Evolutionary conservation across 2,329 filamentous ascomycete species (phyloP), one percentile per base, ranked within the genome.

Genomic region (Colletotrichum truncatum): DNA sequence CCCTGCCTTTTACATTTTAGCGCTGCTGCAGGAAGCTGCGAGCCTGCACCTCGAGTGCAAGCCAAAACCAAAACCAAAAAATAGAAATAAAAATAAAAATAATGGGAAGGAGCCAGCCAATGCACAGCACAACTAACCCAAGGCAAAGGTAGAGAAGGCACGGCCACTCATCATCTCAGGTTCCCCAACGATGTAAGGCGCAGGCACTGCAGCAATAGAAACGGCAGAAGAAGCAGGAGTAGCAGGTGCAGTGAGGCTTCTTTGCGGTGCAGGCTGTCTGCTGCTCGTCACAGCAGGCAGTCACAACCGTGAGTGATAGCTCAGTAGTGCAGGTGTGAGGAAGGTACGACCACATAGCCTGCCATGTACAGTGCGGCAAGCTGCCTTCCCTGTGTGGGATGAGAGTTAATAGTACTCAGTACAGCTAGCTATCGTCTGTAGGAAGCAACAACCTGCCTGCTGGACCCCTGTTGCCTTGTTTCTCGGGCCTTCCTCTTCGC

Each of bases 21-120:
- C 63, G 63, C 58, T n/a, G 38, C 63, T 66, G 64, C 64, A 52
- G 34, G 38, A 55, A 28, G 49, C 49, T 62, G 62, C 49, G 28
- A 36, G 45, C 36, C 46, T 62, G 57, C 57, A 48, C 16, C 36
- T 54, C 38, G 11, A 53, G 36, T 26, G 30, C 49, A 46, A 43
- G 18, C 21, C 18, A 16, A 14, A 23, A 9, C 39, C 39, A 14
- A 12, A 16, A 49, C 26, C 21, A 46, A 23, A 23, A 25, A 46
- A 14, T 28, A 21, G 21, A 43, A 43, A 14, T 16, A 18, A 49
- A 11, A 30, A 41, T 32, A 39, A 48, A n/a, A n/a, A n/a, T n/a
- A n/a, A n/a, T n/a, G n/a, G n/a, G n/a, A n/a, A n/a, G n/a, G n/a
- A n/a, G n/a, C n/a, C n/a, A n/a, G n/a, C n/a, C n/a, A n/a, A 30